Evolutionary conservation across 441 rosid species (phyloP), one percentile per base, ranked within the genome.

Genomic region (Gossypium armourianum): DNA sequence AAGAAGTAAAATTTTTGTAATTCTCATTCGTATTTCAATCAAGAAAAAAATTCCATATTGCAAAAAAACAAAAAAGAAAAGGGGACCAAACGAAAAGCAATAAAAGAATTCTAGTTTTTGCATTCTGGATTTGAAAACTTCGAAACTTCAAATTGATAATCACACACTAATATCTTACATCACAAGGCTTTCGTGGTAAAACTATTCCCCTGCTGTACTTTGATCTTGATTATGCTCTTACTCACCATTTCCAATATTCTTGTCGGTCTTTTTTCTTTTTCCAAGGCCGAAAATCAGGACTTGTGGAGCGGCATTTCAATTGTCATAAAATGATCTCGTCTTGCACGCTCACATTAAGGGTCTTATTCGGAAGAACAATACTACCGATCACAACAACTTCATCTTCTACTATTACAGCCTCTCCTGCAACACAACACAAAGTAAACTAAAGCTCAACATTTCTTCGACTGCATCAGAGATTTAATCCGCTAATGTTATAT

Each of bases 321-420:
- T 53, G 2, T 81, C 82, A 88, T 64, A 90, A 78, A 71, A 90
- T 87, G 65, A 86, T 90, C 72, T 88, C 94, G 0, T 87, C 90
- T 60, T 87, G 90, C 50, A 85, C 90, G 36, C 87, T 84, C 26
- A 75, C 55, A 57, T 81, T 85, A 20, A 89, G 87, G 45, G 79
- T 82, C 75, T 89, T 87, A 40, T 86, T 82, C 19, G 88, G 91
- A 49, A 91, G 97, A 72, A 91, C 91, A 45, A 91, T 87, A 80
- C 95, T 81, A 81, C 86, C 87, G 62, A 77, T 80, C 47, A 91
- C 82, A 40, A 86, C 85, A 4, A 83, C 87, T 81, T 85, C 92
- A 77, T 91, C 93, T 78, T 91, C 97, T 4, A 89, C 93, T 1
- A 74, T 82, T 12, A 86, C 93, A 68, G 83, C 88, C 79, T 89